Evolutionary conservation across 257 asterid genomes (phyloP).

Genomic region (Solanum sitiens): DNA sequence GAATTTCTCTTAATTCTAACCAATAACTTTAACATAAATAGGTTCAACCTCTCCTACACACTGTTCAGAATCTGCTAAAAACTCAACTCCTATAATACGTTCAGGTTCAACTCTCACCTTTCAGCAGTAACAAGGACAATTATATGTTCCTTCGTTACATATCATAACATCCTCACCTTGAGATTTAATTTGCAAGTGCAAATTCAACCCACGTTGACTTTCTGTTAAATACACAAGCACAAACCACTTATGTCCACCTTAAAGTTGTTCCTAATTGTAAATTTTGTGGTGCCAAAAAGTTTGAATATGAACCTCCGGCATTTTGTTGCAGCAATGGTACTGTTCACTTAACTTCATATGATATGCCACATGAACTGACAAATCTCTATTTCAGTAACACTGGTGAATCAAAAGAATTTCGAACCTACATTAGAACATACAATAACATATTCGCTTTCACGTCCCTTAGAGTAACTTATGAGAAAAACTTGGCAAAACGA

Average conservation of each 20-base stretch:
- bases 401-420: too few species aligned
- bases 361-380: too few species aligned
- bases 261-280: background rate
- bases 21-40: background rate
- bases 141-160: background rate
- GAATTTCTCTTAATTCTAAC: too few species aligned
- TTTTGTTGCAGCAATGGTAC: too few species aligned
- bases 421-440: too few species aligned
- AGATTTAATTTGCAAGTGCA: background rate
- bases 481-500: too few species aligned
- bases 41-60: background rate
- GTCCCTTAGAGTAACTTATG: too few species aligned
- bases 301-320: too few species aligned
- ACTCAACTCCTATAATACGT: background rate
- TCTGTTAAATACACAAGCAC: background rate
- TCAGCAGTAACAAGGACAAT: background rate
- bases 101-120: background rate
- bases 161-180: background rate
- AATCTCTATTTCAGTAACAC: too few species aligned
- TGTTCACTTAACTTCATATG: too few species aligned
- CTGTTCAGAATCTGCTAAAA: background rate
- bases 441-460: too few species aligned
- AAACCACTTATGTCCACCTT: background rate
- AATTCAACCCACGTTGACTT: background rate
- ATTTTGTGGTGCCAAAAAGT: background rate